Base-by-base conservation (phyloP, 331 rosid species). In the Dryas integrifolia region DNA sequence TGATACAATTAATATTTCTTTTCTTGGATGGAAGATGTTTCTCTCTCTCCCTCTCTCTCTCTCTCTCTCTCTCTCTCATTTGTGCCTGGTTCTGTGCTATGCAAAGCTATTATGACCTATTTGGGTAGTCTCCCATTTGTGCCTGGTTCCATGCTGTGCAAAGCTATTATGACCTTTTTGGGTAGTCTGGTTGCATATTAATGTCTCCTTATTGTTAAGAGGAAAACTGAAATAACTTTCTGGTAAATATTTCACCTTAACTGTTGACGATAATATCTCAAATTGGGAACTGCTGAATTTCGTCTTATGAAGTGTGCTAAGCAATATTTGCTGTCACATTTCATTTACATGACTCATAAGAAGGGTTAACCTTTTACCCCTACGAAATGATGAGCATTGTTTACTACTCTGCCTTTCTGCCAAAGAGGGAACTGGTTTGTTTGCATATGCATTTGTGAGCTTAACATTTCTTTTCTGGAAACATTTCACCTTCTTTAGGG, bases 401-500 rank as follows among this genome's bases (percentile, higher is more conserved):
- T 57, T 16, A 35, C 10, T 14, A 38, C 4, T 5, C 1, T 13
- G 35, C 45, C 58, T 11, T 57, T 52, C 51, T 58, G 26, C 52
- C n/a, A 51, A 35, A 24, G 60, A 60, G 30, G 72, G 39, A 72
- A 40, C 71, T 69, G 14, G 56, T 15, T 67, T 30, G 16, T 49
- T 12, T 24, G 50, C 35, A 67, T 47, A 43, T 9, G 12, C 15
- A 48, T 62, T 18, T 65, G n/a, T 47, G 3, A 39, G 16, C 7
- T 73, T 68, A 14, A 14, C 50, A 7, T 57, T 16, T 48, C 43
- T 56, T 57, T 53, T 72, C 69, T 83, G 49, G 74, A 65, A 38
- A 70, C 43, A 45, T 76, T 40, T 74, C 40, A 51, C 72, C 53
- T 58, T 80, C 35, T 77, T 73, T 76, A 92, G 96, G 92, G 87